phyloP scores from a whole-genome alignment of 164 flowering plant genomes.

The Kingdonia uniflora region DNA sequence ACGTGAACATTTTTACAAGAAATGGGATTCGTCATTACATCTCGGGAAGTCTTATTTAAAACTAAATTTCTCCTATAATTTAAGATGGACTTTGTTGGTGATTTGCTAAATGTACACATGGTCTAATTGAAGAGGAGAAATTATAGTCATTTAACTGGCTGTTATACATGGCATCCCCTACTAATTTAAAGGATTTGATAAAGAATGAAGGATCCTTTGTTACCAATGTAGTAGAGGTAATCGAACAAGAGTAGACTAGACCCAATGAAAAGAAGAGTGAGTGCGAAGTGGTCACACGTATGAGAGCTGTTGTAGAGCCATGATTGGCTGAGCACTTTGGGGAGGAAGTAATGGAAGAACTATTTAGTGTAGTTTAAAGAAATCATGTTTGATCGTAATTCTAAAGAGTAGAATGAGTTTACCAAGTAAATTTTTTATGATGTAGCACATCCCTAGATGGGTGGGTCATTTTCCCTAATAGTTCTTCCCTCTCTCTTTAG shows the following conservation, averaged over 20 bases:
- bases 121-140: conserved; percentile 1
- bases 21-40: too few relatives aligned
- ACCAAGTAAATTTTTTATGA: too few relatives aligned
- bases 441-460: too few relatives aligned
- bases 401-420: too few relatives aligned
- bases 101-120: background rate
- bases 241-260: background rate
- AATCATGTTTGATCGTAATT: too few relatives aligned
- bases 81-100: background rate
- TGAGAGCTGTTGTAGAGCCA: background rate
- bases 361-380: too few relatives aligned
- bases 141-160: background rate
- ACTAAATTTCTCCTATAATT: background rate
- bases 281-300: too few relatives aligned
- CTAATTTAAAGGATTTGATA: background rate
- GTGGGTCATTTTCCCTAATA: too few relatives aligned
- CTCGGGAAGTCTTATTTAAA: background rate
- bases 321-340: conserved; percentile 4
- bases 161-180: background rate
- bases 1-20: too few relatives aligned
- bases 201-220: background rate
- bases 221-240: background rate
- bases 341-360: conserved; percentile 1
- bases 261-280: background rate
- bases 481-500: too few relatives aligned